Conservation (phyloP, 352 stramenopile species). For the Thalassiosira exigua region DNA sequence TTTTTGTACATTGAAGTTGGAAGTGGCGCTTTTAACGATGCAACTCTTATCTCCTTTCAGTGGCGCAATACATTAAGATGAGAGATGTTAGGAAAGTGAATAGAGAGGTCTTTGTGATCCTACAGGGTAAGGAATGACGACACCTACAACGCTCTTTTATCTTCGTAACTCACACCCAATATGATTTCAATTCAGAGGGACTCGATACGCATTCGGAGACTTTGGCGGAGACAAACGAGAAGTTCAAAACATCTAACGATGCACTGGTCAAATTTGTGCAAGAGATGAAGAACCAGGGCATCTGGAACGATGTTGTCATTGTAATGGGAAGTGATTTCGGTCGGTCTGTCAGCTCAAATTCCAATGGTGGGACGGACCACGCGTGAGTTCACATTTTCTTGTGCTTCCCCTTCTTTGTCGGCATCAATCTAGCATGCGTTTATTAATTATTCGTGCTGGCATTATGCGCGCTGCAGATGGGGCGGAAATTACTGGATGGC, state of each 20-base stretch:
- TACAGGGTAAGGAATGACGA: too few relatives aligned
- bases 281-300: constrained; percentile 54
- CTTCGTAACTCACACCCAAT: too few relatives aligned
- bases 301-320: constrained; percentile 4
- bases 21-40: too few relatives aligned
- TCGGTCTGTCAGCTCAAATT: constrained; percentile 61
- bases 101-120: constrained; percentile 72
- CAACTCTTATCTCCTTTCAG: too few relatives aligned
- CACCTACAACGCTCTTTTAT: too few relatives aligned
- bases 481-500: constrained; percentile 36
- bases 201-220: too few relatives aligned
- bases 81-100: constrained; percentile 56
- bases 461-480: not conserved
- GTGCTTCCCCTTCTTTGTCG: too few relatives aligned
- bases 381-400: constrained; percentile 10
- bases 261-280: constrained; percentile 32
- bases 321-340: constrained; percentile 56
- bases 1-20: too few relatives aligned
- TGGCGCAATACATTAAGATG: constrained; percentile 67
- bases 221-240: too few relatives aligned
- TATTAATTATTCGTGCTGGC: too few relatives aligned
- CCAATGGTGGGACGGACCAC: constrained; percentile 64
- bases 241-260: not conserved
- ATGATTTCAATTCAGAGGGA: too few relatives aligned
- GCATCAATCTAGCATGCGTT: too few relatives aligned